These are phyloP conservation scores for Rubroboletus pulcherrimus DNA, from an alignment of 768 basidiomycete species.

Conservation along the genomic window DNA sequence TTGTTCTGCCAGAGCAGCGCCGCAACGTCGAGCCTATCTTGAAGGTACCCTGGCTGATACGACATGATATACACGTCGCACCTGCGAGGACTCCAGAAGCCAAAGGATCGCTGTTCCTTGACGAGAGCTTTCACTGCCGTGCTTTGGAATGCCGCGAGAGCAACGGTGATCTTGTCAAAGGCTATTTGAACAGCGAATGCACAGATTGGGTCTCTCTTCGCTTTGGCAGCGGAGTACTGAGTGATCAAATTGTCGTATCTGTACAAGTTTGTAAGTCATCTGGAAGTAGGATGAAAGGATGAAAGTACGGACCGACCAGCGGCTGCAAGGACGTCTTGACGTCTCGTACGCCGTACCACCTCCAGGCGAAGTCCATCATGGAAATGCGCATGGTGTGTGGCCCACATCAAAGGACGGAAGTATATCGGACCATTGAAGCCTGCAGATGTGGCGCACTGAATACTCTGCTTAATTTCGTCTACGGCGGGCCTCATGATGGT, in stretches of 20 bases:
- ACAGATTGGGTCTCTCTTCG: conserved; percentile 51
- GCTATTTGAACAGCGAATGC: conserved; percentile 76
- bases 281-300: neutral
- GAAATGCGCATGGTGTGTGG: conserved; percentile 60
- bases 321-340: conserved; percentile 68
- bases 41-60: conserved; percentile 68
- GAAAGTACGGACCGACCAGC: conserved; percentile 62
- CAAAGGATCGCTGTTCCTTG: conserved; percentile 79
- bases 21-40: conserved; percentile 75
- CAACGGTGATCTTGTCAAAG: conserved; percentile 70
- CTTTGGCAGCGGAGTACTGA: conserved; percentile 53
- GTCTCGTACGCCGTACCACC: conserved; percentile 63
- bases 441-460: conserved; percentile 55
- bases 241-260: conserved; percentile 74
- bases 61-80: conserved; percentile 87
- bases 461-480: conserved; percentile 59
- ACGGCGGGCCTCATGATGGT: conserved; percentile 47
- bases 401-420: conserved; percentile 74
- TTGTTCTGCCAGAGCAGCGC: conserved; percentile 75
- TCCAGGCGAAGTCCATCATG: conserved; percentile 74
- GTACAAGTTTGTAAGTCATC: neutral
- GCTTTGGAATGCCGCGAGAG: conserved; percentile 67
- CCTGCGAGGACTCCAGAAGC: conserved; percentile 84
- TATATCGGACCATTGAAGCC: conserved; percentile 61
- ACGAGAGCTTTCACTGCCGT: conserved; percentile 62